A percentile compares a stretch with the other conserved stretches of the same genome.
phyloP scores from a whole-genome alignment of 768 basidiomycete genomes.

The Amylocystis lapponica region DNA sequence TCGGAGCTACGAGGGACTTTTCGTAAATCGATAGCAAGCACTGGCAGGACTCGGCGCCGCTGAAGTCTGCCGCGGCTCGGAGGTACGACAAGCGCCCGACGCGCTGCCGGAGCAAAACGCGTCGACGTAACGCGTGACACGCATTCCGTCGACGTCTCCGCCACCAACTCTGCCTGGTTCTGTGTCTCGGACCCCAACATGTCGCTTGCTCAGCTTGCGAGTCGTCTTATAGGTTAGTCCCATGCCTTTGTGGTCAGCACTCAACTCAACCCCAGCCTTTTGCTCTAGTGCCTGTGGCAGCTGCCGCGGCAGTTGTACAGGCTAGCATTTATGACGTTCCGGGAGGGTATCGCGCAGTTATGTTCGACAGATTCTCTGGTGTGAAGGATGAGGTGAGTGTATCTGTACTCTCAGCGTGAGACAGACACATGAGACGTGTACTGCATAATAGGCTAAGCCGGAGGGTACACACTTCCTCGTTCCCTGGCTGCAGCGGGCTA shows the following conservation, averaged over 20 bases:
- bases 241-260: background rate
- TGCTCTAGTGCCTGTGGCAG: conserved; percentile 60
- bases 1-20: background rate
- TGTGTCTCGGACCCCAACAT: conserved; percentile 25
- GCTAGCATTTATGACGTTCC: conserved; percentile 57
- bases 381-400: conserved; percentile 68
- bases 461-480: conserved; percentile 97
- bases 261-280: background rate
- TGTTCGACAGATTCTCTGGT: conserved; percentile 96
- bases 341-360: conserved; percentile 89
- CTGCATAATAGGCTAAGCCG: conserved; percentile 57
- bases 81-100: background rate
- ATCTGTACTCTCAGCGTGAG: background rate
- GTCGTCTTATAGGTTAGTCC: conserved; percentile 43
- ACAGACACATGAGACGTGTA: background rate
- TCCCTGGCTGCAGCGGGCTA: conserved; percentile 94
- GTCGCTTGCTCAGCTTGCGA: conserved; percentile 46
- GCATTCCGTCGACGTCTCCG: too few species aligned
- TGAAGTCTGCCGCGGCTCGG: background rate
- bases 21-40: too few species aligned
- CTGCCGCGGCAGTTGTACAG: conserved; percentile 39
- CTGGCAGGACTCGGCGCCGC: background rate
- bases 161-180: background rate
- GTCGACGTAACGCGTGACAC: too few species aligned
- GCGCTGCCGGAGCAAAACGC: background rate